A percentile compares a stretch with the other conserved stretches of the same genome.
phyloP scores from a whole-genome alignment of 2,329 filamentous ascomycete species.

The Nothophoma quercina region DNA sequence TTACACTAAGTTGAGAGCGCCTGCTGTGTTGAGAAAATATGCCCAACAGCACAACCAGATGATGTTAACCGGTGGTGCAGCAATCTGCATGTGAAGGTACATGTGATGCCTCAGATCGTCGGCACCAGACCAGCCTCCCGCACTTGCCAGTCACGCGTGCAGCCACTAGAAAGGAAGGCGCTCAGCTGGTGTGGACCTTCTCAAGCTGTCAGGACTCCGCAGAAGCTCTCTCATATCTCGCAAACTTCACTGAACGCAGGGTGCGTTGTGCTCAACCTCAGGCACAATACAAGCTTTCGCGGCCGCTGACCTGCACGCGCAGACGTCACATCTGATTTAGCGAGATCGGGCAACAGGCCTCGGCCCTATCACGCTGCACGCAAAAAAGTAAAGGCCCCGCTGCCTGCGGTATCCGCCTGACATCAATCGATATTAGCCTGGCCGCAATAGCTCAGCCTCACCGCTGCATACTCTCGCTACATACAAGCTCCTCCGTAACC shows the following conservation, averaged over 20 bases:
- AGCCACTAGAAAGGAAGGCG: conserved; percentile 4
- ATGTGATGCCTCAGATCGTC: conserved; percentile 9
- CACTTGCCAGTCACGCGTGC: conserved; percentile 14
- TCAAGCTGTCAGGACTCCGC: background rate
- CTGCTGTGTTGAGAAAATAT: too few relatives aligned
- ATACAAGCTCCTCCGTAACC: background rate
- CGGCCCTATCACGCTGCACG: conserved; percentile 13
- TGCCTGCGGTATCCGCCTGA: conserved; percentile 5
- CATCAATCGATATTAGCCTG: background rate
- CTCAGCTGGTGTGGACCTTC: background rate
- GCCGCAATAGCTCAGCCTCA: conserved; percentile 12
- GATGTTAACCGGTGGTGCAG: background rate
- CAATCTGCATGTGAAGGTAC: conserved; percentile 17
- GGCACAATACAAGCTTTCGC: conserved; percentile 4
- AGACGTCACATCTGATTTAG: conserved; percentile 10
- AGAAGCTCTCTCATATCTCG: background rate
- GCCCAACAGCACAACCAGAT: too few relatives aligned
- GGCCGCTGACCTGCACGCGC: background rate
- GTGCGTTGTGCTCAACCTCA: conserved; percentile 6
- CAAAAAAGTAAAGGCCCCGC: conserved; percentile 18
- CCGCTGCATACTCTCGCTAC: conserved; percentile 5
- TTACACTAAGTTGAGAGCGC: too few relatives aligned
- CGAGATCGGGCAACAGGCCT: conserved; percentile 17
- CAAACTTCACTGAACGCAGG: background rate
- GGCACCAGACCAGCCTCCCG: conserved; percentile 8